A percentile compares a stretch with the other conserved stretches of the same genome.
These are phyloP conservation scores for Solanum habrochaites DNA, from an alignment of 257 asterid species.

Conservation along the genomic window DNA sequence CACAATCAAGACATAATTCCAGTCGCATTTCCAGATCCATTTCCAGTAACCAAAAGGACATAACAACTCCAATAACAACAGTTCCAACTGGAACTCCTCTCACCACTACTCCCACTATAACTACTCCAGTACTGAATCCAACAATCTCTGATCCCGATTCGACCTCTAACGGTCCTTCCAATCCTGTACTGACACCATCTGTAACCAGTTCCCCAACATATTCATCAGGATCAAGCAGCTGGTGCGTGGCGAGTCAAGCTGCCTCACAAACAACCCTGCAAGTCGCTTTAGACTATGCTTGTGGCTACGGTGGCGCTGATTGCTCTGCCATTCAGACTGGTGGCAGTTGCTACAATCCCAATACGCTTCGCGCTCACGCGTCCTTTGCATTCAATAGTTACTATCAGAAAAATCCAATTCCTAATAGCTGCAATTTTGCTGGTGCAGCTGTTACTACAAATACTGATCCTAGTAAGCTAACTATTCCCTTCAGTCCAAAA, in stretches of 20 bases:
- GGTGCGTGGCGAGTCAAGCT: constrained; percentile 69
- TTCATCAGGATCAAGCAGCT: constrained; percentile 42
- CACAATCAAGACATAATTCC: not conserved
- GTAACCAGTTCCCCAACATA: constrained; percentile 21
- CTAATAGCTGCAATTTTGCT: constrained; percentile 67
- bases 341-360: constrained; percentile 42
- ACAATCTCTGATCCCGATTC: constrained; percentile 38
- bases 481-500: not conserved
- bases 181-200: constrained; percentile 32
- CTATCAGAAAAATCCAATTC: constrained; percentile 59
- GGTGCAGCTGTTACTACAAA: constrained; percentile 56
- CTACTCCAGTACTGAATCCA: constrained; percentile 32
- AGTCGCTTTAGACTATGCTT: constrained; percentile 61
- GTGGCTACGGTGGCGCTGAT: constrained; percentile 61
- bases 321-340: constrained; percentile 48
- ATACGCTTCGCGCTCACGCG: constrained; percentile 37
- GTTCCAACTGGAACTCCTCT: constrained; percentile 34
- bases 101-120: constrained; percentile 23
- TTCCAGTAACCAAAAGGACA: constrained; percentile 34
- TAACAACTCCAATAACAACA: constrained; percentile 61
- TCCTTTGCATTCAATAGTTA: constrained; percentile 61
- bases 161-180: constrained; percentile 27
- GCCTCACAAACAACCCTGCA: constrained; percentile 42
- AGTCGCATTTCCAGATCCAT: constrained; percentile 15
- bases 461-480: constrained; percentile 59